Evolutionary conservation across 2,329 filamentous ascomycete genomes (phyloP).

Genomic region (Xylaria sp.): DNA sequence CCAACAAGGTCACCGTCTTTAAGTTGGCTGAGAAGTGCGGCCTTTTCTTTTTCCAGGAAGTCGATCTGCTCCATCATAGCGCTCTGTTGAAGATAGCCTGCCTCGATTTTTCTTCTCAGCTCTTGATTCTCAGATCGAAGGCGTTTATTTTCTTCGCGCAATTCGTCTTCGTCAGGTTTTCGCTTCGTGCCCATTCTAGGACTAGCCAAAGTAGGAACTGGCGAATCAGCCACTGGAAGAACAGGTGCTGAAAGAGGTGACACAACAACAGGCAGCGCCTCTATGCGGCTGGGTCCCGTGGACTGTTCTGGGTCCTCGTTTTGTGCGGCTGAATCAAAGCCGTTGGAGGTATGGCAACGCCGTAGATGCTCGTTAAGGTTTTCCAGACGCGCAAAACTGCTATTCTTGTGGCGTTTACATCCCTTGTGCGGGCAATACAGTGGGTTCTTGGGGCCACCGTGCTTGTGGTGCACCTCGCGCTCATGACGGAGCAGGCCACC

Average conservation of each 20-base stretch:
- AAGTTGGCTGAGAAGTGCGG: conserved; percentile 15
- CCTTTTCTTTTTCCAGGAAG: conserved; percentile 30
- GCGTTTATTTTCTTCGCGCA: conserved; percentile 74
- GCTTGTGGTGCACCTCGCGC: conserved; percentile 91
- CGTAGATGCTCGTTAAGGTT: conserved; percentile 94
- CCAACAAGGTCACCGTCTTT: conserved; percentile 6
- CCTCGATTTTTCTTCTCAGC: conserved; percentile 49
- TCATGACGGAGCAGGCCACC: conserved; percentile 90
- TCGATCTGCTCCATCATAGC: conserved; percentile 40
- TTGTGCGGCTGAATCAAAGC: conserved; percentile 48
- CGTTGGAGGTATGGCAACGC: conserved; percentile 74
- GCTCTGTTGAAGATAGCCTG: conserved; percentile 34
- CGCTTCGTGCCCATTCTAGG: conserved; percentile 57
- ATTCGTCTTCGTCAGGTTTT: conserved; percentile 57
- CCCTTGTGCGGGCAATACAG: conserved; percentile 86
- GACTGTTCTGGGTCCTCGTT: conserved; percentile 45
- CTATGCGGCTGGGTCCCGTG: background rate
- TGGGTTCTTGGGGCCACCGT: conserved; percentile 87
- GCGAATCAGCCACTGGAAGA: conserved; percentile 1
- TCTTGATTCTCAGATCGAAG: conserved; percentile 73
- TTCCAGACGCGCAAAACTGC: conserved; percentile 92
- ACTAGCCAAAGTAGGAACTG: conserved; percentile 10
- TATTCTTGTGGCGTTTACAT: conserved; percentile 87
- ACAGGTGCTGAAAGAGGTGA: conserved; percentile 7
- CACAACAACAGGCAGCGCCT: background rate